A percentile compares a stretch with the other conserved stretches of the same genome.
Conservation (phyloP, 805 yeast genomes). For the Zygotorulaspora chibaensis region DNA sequence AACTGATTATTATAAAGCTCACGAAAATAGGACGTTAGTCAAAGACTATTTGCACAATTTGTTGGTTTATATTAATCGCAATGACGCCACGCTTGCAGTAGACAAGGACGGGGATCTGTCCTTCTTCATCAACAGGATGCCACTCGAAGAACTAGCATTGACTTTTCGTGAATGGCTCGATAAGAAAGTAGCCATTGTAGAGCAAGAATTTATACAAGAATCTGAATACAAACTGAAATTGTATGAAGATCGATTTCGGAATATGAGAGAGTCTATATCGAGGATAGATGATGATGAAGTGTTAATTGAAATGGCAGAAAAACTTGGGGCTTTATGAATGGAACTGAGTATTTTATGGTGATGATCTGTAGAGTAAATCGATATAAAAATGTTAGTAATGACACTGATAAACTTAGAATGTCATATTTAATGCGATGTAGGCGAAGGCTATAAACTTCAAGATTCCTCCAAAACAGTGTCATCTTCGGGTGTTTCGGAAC, state of each 20-base stretch:
- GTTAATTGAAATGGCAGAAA: conserved; percentile 16
- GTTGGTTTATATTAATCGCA: conserved; percentile 24
- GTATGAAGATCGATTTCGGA: conserved; percentile 32
- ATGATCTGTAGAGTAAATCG: neutral
- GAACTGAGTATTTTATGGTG: neutral
- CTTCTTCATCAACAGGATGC: conserved; percentile 62
- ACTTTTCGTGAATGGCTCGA: conserved; percentile 68
- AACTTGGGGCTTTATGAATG: conserved; percentile 5
- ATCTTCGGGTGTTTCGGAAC: conserved; percentile 30
- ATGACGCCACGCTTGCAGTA: conserved; percentile 36
- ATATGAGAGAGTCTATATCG: conserved; percentile 8
- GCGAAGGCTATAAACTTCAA: neutral
- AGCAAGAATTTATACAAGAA: conserved; percentile 45
- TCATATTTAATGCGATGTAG: neutral
- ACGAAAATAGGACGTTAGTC: conserved; percentile 16
- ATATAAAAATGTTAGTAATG: neutral
- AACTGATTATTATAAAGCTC: conserved; percentile 1
- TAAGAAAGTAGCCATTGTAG: conserved; percentile 45
- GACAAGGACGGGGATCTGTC: conserved; percentile 66
- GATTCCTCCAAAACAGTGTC: conserved; percentile 22
- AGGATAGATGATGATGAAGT: conserved; percentile 17
- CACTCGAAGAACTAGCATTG: conserved; percentile 63
- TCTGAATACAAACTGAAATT: conserved; percentile 46
- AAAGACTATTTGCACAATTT: conserved; percentile 27
- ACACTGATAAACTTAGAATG: conserved; percentile 2